These are phyloP conservation scores for Teunomyces pallodes DNA, from an alignment of 805 yeast species.

Conservation along the genomic window DNA sequence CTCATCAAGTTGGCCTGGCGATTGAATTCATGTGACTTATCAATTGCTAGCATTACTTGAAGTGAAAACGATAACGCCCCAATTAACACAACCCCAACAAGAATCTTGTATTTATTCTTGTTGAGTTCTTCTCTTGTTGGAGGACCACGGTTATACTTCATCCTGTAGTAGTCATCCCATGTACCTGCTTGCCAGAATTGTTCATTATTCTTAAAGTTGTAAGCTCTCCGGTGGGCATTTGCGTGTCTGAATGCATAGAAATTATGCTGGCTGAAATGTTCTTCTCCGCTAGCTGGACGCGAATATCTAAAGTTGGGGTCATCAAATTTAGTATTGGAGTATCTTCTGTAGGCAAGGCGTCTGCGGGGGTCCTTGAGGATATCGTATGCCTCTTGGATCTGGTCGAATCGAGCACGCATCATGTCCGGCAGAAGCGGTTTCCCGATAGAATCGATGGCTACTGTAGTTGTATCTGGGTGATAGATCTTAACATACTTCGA, in stretches of 20 bases:
- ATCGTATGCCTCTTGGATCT: conserved; percentile 38
- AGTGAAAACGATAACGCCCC: conserved; percentile 38
- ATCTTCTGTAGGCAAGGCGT: conserved; percentile 27
- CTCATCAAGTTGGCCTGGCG: conserved; percentile 24
- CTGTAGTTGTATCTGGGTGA: conserved; percentile 67
- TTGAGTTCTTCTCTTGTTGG: conserved; percentile 40
- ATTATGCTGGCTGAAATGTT: conserved; percentile 10
- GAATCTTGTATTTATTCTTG: conserved; percentile 43
- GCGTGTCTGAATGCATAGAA: conserved; percentile 38
- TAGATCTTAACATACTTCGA: conserved; percentile 59
- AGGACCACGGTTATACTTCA: conserved; percentile 35
- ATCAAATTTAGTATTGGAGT: conserved; percentile 19
- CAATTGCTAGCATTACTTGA: conserved; percentile 39
- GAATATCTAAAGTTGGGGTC: conserved; percentile 8
- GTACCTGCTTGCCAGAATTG: conserved; percentile 61
- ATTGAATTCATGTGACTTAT: conserved; percentile 32
- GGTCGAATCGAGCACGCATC: conserved; percentile 32
- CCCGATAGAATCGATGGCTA: conserved; percentile 28
- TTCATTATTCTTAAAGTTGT: conserved; percentile 33
- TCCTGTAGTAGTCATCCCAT: conserved; percentile 60
- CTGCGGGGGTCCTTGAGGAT: conserved; percentile 50
- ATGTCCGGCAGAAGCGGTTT: conserved; percentile 25
- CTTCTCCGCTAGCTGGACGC: conserved; percentile 1
- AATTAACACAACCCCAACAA: conserved; percentile 38
- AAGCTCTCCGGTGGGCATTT: conserved; percentile 34